Base-by-base conservation (phyloP, 179 eudicot species). In the Amaranthus tricolor region DNA sequence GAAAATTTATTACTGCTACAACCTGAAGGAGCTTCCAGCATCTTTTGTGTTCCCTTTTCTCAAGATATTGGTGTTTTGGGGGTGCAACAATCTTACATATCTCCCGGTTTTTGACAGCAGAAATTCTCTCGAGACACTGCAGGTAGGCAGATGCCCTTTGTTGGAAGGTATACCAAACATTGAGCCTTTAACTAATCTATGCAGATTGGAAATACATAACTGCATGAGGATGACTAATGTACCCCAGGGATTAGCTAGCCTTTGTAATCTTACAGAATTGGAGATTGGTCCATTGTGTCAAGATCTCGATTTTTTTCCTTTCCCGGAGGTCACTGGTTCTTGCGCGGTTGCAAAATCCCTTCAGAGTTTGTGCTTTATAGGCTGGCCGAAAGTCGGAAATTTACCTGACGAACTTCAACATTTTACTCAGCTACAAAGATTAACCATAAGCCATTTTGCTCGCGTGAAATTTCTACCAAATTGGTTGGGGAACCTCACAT, bases 261-360 rank as follows among this genome's bases (percentile, higher is more conserved):
- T 68, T 6, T 0, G 24, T 0, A 57, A 75, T 14, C 78, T 75
- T 10, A 31, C 10, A 68, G 20, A 21, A 44, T 1, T 75, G 43
- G 59, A 31, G 50, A 16, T 76, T 16, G 78, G 78, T 68, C 78
- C 78, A 16, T 48, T 76, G 24, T 67, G 73, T 48, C 66, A 49
- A 43, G 67, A 76, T 5, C 78, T 76, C 15, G 49, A 49, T 16
- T n/a, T 56, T 59, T 76, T 68, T 47, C 73, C 65, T 5, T 76
- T 57, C 14, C 73, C 43, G 9, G 60, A 75, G 48, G 10, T 75
- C 4, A 45, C 7, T 56, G 19, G 16, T 6, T 45, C 57, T 4
- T 56, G 57, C 9, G 50, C 50, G 49, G 5, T 75, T 14, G 14
- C 47, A 3, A 15, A 15, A 9, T 78, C 80, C 56, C 80, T 77